phyloP scores from a whole-genome alignment of 371 early-diverging fungal genomes.

The Synchytrium microbalum region DNA sequence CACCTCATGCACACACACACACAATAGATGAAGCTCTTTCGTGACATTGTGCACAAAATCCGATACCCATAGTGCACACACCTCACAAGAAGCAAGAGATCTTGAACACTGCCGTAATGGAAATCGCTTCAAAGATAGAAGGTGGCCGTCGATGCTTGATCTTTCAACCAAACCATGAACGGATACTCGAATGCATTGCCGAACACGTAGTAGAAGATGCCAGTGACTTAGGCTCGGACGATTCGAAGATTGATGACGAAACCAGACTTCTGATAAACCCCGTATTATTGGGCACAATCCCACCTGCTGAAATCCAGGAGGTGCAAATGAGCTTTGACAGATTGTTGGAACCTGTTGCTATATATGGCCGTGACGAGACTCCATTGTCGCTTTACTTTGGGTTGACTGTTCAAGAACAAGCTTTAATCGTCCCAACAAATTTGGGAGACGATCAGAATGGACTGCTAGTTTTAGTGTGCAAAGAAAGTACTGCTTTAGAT shows the following conservation, averaged over 20 bases:
- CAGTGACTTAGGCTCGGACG: background rate
- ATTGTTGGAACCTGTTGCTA: background rate
- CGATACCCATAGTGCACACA: slow-evolving; percentile 1
- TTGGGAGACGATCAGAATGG: background rate
- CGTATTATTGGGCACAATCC: background rate
- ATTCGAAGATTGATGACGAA: background rate
- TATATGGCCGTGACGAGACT: background rate
- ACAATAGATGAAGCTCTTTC: slow-evolving; percentile 8
- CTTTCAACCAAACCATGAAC: background rate
- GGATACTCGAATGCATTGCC: background rate
- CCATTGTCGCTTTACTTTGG: background rate
- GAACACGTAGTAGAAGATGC: no score
- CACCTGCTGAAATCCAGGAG: background rate
- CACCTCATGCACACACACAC: background rate
- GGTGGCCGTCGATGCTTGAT: background rate
- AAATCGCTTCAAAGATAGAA: background rate
- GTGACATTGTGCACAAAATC: slow-evolving; percentile 8
- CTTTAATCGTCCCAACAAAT: background rate
- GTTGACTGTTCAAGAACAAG: background rate
- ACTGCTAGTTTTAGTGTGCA: background rate
- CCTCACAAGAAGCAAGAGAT: background rate
- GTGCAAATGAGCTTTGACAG: background rate
- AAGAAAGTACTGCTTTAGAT: background rate
- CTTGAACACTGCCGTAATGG: background rate
- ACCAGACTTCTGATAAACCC: background rate